These are phyloP conservation scores for Moricandia moricandioides DNA, from an alignment of 345 rosid genomes.

Conservation along the genomic window DNA sequence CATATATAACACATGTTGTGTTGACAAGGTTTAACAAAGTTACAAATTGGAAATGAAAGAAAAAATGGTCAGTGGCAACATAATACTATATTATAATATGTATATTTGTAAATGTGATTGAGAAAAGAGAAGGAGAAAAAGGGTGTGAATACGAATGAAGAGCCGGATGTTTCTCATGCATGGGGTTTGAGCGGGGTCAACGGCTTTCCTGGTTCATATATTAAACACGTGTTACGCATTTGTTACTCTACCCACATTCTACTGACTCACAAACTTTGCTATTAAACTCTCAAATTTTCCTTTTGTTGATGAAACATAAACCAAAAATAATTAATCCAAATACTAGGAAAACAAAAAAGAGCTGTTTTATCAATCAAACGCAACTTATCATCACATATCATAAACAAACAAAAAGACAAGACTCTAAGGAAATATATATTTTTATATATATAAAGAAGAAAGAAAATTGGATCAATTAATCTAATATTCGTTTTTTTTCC, in stretches of 20 bases:
- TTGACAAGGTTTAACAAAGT: no score
- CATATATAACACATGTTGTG: no score
- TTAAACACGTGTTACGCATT: conserved; percentile 20
- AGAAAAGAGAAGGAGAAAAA: background rate
- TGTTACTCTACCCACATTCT: conserved; percentile 15
- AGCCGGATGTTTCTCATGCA: conserved; percentile 40
- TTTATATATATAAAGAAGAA: conserved; percentile 5
- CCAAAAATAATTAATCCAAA: conserved; percentile 20
- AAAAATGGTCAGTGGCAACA: no score
- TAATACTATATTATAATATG: background rate
- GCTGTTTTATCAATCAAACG: conserved; percentile 14
- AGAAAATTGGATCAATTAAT: conserved; percentile 12
- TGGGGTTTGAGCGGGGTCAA: conserved; percentile 36
- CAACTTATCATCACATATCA: conserved; percentile 1
- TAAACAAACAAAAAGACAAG: background rate
- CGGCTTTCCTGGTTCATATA: conserved; percentile 1
- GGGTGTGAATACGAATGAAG: conserved; percentile 18
- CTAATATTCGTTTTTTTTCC: background rate
- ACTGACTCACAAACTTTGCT: conserved; percentile 9
- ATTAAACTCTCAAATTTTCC: conserved; percentile 3
- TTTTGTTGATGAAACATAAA: conserved; percentile 19
- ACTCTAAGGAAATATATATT: background rate
- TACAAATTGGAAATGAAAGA: no score
- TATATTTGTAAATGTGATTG: background rate
- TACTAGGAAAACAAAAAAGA: background rate